A percentile compares a stretch with the other conserved stretches of the same genome.
These are phyloP conservation scores for Pachysandra terminalis DNA, from an alignment of 164 flowering plant species.

Conservation along the genomic window DNA sequence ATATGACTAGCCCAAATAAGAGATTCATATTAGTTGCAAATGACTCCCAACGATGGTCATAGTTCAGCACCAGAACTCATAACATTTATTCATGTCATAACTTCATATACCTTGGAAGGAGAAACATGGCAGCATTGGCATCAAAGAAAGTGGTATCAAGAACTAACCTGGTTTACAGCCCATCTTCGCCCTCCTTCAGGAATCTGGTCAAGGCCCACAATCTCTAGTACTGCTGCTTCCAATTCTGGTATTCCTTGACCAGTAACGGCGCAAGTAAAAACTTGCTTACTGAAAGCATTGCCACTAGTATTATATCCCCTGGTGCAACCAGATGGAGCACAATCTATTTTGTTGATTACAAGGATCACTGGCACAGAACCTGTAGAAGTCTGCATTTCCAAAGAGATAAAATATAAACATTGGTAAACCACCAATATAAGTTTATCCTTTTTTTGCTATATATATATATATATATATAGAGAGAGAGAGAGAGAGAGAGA, in stretches of 20 bases:
- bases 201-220: slow-evolving; percentile 62
- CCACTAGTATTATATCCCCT: slow-evolving; percentile 25
- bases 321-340: slow-evolving; percentile 41
- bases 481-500: no score
- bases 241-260: slow-evolving; percentile 76
- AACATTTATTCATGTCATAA: no score
- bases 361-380: slow-evolving; percentile 64
- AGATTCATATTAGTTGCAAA: no score
- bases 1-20: no score
- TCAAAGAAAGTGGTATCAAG: neutral
- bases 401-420: slow-evolving; percentile 6
- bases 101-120: neutral
- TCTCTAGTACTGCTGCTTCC: slow-evolving; percentile 63
- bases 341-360: slow-evolving; percentile 83
- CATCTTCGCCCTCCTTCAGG: slow-evolving; percentile 75
- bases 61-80: no score
- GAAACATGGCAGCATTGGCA: no score
- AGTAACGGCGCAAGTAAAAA: slow-evolving; percentile 77
- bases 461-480: no score
- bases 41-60: no score
- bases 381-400: slow-evolving; percentile 39
- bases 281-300: slow-evolving; percentile 43
- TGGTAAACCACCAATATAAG: neutral
- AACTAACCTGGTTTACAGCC: slow-evolving; percentile 88
- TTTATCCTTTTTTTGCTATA: no score